These are phyloP conservation scores for Ampelocalamus luodianensis DNA, from an alignment of 176 grass and related monocot species.

Conservation along the genomic window DNA sequence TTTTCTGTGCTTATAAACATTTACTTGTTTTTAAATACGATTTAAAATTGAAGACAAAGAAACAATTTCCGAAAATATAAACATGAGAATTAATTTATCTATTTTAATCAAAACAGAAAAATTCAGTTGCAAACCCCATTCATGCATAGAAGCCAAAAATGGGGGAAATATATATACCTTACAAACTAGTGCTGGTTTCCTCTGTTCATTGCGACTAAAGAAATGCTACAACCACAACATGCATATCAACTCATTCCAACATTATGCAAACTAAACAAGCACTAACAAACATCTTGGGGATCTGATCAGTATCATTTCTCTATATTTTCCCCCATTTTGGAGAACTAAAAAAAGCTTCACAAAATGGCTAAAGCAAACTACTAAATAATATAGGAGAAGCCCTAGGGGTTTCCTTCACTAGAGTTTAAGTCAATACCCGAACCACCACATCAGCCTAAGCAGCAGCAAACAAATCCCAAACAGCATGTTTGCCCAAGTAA, in stretches of 20 bases:
- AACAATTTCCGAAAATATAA: not conserved
- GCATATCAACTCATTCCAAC: slow-evolving; percentile 27
- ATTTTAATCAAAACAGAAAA: not conserved
- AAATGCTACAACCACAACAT: not conserved
- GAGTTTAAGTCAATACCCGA: slow-evolving; percentile 87
- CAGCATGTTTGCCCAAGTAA: slow-evolving; percentile 10
- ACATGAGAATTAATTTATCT: not conserved
- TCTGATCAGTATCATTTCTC: slow-evolving; percentile 23
- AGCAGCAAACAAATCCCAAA: slow-evolving; percentile 5
- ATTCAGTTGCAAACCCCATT: not conserved
- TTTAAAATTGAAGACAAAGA: not conserved
- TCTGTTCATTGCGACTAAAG: not conserved
- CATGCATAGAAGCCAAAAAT: not conserved
- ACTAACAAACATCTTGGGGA: slow-evolving; percentile 4
- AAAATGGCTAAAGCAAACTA: slow-evolving; percentile 35
- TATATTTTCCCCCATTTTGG: not conserved
- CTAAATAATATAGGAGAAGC: slow-evolving; percentile 39
- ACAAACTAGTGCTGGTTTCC: not conserved
- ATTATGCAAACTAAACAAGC: slow-evolving; percentile 35
- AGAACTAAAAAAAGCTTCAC: slow-evolving; percentile 42
- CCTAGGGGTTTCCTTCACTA: slow-evolving; percentile 37
- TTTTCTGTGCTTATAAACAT: not conserved
- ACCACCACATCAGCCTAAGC: slow-evolving; percentile 65
- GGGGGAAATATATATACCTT: not conserved
- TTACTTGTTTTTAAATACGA: not conserved